Percentiles rank a stretch among this genome's conserved stretches.
phyloP scores from a whole-genome alignment of 495 filamentous ascomycete genomes.

The Aspergillus ellipticus region DNA sequence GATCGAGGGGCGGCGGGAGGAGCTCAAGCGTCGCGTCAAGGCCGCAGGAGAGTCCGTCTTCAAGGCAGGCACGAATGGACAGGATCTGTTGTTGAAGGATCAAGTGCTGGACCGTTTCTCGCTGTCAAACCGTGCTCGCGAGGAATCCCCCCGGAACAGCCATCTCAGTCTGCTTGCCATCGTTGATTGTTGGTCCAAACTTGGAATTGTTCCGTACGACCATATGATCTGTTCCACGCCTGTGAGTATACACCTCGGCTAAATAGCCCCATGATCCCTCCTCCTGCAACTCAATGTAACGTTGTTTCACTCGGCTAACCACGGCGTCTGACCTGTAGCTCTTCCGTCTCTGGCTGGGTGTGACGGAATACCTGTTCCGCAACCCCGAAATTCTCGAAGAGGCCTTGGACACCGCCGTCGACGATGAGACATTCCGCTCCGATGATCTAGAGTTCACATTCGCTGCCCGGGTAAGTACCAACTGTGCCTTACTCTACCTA shows the following conservation, averaged over 20 bases:
- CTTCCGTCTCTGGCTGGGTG: conserved; percentile 96
- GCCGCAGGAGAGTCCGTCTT: conserved; percentile 80
- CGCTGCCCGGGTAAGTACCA: conserved; percentile 66
- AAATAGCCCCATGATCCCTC: not conserved
- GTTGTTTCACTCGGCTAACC: conserved; percentile 11
- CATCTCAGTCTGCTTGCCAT: conserved; percentile 94
- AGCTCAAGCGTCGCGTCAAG: conserved; percentile 77
- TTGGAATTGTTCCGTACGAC: conserved; percentile 93
- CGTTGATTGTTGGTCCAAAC: conserved; percentile 94
- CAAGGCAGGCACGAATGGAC: conserved; percentile 46
- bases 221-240: conserved; percentile 99
- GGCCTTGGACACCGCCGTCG: conserved; percentile 75
- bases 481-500: not conserved
- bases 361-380: conserved; percentile 94
- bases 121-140: conserved; percentile 58
- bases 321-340: conserved; percentile 43
- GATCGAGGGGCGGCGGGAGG: conserved; percentile 74
- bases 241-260: conserved; percentile 39
- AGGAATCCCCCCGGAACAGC: conserved; percentile 75
- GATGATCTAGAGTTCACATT: conserved; percentile 98
- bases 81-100: conserved; percentile 71
- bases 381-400: conserved; percentile 81
- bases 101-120: conserved; percentile 85
- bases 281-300: not conserved
- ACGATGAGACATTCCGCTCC: conserved; percentile 80